Evolutionary conservation across 805 yeast genomes (phyloP).

Genomic region (Myxozyma kluyveri): DNA sequence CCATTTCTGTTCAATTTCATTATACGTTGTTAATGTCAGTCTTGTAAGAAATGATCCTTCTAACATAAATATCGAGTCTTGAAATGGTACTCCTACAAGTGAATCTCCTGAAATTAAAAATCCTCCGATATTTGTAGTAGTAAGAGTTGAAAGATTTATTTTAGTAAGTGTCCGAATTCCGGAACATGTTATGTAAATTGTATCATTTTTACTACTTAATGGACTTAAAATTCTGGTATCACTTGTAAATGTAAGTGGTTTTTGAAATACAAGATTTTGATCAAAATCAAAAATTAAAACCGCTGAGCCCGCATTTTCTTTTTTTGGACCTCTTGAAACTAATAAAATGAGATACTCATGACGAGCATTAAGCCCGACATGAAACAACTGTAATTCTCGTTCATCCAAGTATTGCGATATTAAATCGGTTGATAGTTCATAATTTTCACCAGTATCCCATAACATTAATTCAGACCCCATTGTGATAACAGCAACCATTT

Average conservation of each 20-base stretch:
- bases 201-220: slow-evolving; percentile 7
- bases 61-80: slow-evolving; percentile 29
- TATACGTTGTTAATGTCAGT: slow-evolving; percentile 24
- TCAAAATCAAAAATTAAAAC: slow-evolving; percentile 22
- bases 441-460: slow-evolving; percentile 26
- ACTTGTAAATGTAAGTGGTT: slow-evolving; percentile 11
- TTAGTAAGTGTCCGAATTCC: slow-evolving; percentile 26
- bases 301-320: slow-evolving; percentile 16
- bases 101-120: slow-evolving; percentile 28
- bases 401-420: slow-evolving; percentile 2
- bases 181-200: slow-evolving; percentile 26
- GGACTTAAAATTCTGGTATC: slow-evolving; percentile 23
- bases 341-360: slow-evolving; percentile 18
- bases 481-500: slow-evolving; percentile 22
- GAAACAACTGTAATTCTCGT: slow-evolving; percentile 6
- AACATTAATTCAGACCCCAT: slow-evolving; percentile 23
- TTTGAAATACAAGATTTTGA: slow-evolving; percentile 17
- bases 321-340: slow-evolving; percentile 10
- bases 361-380: slow-evolving; percentile 19
- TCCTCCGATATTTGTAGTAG: slow-evolving; percentile 15
- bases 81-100: slow-evolving; percentile 28
- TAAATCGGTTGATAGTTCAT: slow-evolving; percentile 16
- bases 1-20: slow-evolving; percentile 20
- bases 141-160: slow-evolving; percentile 12
- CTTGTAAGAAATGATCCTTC: slow-evolving; percentile 29